phyloP scores from a whole-genome alignment of 2,329 filamentous ascomycete species.

The Cordyceps pruinosa region DNA sequence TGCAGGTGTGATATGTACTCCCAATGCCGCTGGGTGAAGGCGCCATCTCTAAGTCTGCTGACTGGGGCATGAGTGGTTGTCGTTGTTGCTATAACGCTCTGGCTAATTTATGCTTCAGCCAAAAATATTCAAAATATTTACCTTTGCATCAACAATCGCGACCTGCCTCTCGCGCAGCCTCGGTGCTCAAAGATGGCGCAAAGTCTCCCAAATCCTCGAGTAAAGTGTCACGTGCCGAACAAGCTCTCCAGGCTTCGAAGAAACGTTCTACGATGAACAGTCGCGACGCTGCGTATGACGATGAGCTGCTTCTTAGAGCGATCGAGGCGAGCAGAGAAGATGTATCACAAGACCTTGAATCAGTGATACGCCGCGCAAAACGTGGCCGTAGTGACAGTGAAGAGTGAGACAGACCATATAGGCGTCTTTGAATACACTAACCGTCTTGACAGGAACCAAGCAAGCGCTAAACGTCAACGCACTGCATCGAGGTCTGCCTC shows the following conservation, averaged over 20 bases:
- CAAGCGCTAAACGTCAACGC: slow-evolving; percentile 71
- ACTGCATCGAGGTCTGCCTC: slow-evolving; percentile 70
- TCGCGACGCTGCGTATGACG: slow-evolving; percentile 87
- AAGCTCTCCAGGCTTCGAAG: slow-evolving; percentile 58
- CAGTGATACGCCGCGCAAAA: slow-evolving; percentile 60
- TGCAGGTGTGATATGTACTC: not conserved
- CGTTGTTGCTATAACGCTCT: slow-evolving; percentile 12
- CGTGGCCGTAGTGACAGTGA: slow-evolving; percentile 85
- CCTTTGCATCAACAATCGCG: slow-evolving; percentile 51
- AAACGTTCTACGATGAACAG: slow-evolving; percentile 97
- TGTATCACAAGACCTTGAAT: slow-evolving; percentile 43
- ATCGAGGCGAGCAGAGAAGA: slow-evolving; percentile 95
- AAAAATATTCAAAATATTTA: slow-evolving; percentile 61
- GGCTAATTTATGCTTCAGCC: slow-evolving; percentile 32
- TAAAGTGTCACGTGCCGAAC: slow-evolving; percentile 49
- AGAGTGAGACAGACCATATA: slow-evolving; percentile 59
- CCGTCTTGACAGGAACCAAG: slow-evolving; percentile 51
- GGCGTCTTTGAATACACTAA: slow-evolving; percentile 18
- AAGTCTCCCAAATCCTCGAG: slow-evolving; percentile 47
- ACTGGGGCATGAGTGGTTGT: not conserved
- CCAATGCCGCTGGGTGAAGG: not conserved
- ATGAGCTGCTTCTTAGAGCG: slow-evolving; percentile 79
- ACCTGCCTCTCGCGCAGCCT: slow-evolving; percentile 55
- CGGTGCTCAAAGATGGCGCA: slow-evolving; percentile 55
- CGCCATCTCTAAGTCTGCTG: not conserved